A percentile compares a stretch with the other conserved stretches of the same genome.
Conservation (phyloP, 164 flowering plant species). For the Pachysandra terminalis region DNA sequence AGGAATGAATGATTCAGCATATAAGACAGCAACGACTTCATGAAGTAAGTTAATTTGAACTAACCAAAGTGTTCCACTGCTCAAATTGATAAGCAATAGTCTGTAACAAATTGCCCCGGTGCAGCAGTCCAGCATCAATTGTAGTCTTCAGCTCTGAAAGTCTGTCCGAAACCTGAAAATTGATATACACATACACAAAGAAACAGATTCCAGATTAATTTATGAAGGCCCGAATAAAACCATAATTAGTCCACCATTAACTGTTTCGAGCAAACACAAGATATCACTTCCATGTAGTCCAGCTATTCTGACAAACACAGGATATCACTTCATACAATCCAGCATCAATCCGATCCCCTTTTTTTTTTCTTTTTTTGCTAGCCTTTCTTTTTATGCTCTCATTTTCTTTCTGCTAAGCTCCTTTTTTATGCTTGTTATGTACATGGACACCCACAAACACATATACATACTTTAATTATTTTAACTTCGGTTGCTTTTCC, state of each 20-base stretch:
- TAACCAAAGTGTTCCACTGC: slow-evolving; percentile 72
- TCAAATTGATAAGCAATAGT: slow-evolving; percentile 57
- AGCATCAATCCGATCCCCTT: too few species aligned
- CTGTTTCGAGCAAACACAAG: not conserved
- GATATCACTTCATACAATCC: too few species aligned
- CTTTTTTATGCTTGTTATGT: too few species aligned
- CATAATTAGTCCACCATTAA: not conserved
- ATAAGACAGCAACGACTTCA: not conserved
- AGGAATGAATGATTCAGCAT: not conserved
- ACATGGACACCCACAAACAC: too few species aligned
- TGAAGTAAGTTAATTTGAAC: slow-evolving; percentile 14
- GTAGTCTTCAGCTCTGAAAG: slow-evolving; percentile 70
- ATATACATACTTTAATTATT: too few species aligned
- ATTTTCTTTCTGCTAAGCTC: too few species aligned
- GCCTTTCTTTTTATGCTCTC: too few species aligned
- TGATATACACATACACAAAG: not conserved
- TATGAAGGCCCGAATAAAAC: not conserved
- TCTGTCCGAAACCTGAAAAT: slow-evolving; percentile 61
- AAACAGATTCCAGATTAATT: not conserved
- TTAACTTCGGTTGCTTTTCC: too few species aligned
- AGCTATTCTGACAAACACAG: too few species aligned
- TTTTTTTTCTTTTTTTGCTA: too few species aligned
- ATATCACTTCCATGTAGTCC: too few species aligned
- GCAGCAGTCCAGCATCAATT: slow-evolving; percentile 67
- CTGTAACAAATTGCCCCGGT: slow-evolving; percentile 47